Percentiles rank a stretch among this genome's conserved stretches.
Conservation (phyloP, 805 yeast species). For the Cyberlindnera japonica region DNA sequence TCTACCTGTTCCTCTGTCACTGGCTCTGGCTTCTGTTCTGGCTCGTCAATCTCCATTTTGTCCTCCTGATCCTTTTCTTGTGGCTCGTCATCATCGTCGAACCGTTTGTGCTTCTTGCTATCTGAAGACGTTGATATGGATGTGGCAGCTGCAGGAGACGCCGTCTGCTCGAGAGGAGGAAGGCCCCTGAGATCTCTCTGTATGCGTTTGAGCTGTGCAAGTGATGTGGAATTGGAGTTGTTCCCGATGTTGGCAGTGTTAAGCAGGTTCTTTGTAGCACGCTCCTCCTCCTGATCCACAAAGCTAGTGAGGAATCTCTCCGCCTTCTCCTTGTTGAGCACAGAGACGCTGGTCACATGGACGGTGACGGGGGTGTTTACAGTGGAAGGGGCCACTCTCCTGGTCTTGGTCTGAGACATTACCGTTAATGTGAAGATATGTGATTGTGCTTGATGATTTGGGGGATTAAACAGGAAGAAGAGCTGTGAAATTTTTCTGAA, state of each 20-base stretch:
- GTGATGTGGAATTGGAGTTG: slow-evolving; percentile 26
- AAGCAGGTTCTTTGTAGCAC: slow-evolving; percentile 13
- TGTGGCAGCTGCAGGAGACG: slow-evolving; percentile 6
- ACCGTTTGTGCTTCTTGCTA: slow-evolving; percentile 24
- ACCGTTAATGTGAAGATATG: background rate
- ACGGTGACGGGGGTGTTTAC: slow-evolving; percentile 28
- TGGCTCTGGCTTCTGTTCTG: too few species aligned
- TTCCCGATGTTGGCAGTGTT: slow-evolving; percentile 23
- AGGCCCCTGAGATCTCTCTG: slow-evolving; percentile 79
- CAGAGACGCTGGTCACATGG: slow-evolving; percentile 12
- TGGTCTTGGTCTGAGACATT: slow-evolving; percentile 17
- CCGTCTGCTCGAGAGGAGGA: slow-evolving; percentile 48
- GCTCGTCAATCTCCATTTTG: slow-evolving; percentile 15
- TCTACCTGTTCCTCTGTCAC: too few species aligned
- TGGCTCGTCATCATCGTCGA: slow-evolving; percentile 11
- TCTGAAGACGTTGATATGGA: slow-evolving; percentile 5
- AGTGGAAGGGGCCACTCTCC: slow-evolving; percentile 20
- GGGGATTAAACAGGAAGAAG: background rate
- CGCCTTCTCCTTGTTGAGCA: slow-evolving; percentile 39
- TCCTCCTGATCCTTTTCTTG: slow-evolving; percentile 2
- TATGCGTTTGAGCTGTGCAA: slow-evolving; percentile 63
- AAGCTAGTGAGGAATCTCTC: slow-evolving; percentile 43
- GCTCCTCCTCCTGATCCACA: slow-evolving; percentile 30
- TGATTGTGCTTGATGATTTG: background rate
- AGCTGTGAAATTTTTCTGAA: slow-evolving; percentile 5